Percentiles rank a stretch among this genome's conserved stretches.
phyloP scores from a whole-genome alignment of 2,329 filamentous ascomycete genomes.

The Fusarium multiceps region DNA sequence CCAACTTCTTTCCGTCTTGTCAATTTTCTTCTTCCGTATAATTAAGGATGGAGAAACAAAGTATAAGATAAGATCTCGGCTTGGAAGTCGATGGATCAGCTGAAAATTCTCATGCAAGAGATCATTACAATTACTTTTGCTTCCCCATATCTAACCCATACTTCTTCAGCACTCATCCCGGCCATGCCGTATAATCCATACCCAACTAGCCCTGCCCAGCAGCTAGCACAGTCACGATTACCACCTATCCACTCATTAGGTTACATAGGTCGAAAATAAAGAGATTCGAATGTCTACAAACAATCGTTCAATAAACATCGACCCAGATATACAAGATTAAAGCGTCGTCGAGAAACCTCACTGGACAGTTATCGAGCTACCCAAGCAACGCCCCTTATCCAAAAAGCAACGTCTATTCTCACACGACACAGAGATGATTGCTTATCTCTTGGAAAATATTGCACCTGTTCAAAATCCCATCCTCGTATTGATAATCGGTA shows the following conservation, averaged over 20 bases:
- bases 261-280: constrained; percentile 1
- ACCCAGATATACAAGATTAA: constrained; percentile 9
- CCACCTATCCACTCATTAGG: neutral
- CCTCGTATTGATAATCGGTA: neutral
- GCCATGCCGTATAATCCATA: constrained; percentile 13
- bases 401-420: constrained; percentile 8
- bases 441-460: neutral
- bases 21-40: neutral
- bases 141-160: neutral
- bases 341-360: neutral
- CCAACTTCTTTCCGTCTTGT: neutral
- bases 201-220: neutral
- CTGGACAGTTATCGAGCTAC: neutral
- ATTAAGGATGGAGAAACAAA: neutral
- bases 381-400: constrained; percentile 7
- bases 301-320: constrained; percentile 14
- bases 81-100: neutral
- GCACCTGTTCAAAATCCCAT: neutral
- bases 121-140: constrained; percentile 1
- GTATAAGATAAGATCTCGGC: neutral
- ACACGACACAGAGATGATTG: neutral
- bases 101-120: constrained; percentile 2
- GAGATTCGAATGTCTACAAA: constrained; percentile 1
- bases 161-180: constrained; percentile 7
- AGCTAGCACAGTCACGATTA: neutral